Base-by-base conservation (phyloP, 495 filamentous ascomycete species). In the Cairneyella variabilis region DNA sequence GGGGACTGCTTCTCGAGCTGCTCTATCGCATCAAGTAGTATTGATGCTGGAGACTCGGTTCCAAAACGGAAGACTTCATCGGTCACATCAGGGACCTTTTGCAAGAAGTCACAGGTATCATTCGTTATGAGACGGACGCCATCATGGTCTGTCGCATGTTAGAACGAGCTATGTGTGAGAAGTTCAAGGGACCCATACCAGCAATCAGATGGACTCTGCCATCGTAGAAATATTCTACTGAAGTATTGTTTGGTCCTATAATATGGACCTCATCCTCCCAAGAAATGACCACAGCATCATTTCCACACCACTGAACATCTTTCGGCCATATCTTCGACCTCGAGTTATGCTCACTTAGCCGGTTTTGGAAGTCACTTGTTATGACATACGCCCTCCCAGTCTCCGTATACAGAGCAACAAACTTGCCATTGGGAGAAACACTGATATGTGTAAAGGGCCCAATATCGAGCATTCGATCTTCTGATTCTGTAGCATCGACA, bases 221-320 rank as follows among this genome's bases (percentile, higher is more conserved):
- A 65, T 97, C 90, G 62, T 97, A 97, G 54, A 87, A 95, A 63
- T 89, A 92, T 60, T 83, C 89, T 28, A 90, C 79, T 36, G 88
- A 78, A 10, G 85, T 81, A 34, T 88, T 90, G 43, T 83, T 85
- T 0, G 90, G 90, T 1, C 91, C 91, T 50, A 97, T 86, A 39
- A 98, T 77, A 64, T 97, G 93, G n/a, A 97, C 84, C 61, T 98
- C 93, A 69, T 98, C 93, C 60, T 96, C 93, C 93, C 93, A 98
- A 12, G 90, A 90, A 54, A 97, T 81, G 40, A 95, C 83, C 8
- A 97, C 90, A 6, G 90, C 88, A 69, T 97, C 90, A 54, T 96
- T 95, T 14, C 93, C 92, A 68, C 93, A 97, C 93, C 93, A 98
- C 56, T 90, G 83, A 46, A 98, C 77, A 49, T 91, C 85, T 62